Conservation (phyloP, 2,329 filamentous ascomycete species). For the Fusarium oligoseptatum region DNA sequence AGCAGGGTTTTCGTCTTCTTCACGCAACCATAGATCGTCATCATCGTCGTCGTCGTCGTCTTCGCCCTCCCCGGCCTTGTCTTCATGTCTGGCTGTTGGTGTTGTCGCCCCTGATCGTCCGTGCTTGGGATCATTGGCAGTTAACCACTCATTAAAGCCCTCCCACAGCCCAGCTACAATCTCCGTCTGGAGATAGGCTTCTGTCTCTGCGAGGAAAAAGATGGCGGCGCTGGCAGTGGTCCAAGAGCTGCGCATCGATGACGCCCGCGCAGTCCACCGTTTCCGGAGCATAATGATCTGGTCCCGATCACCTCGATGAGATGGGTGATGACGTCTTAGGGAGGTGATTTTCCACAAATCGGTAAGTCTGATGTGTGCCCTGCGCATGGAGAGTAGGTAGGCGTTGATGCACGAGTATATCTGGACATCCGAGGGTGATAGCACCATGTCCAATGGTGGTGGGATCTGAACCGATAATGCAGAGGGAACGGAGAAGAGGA, state of each 20-base stretch:
- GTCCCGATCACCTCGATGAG: slow-evolving; percentile 72
- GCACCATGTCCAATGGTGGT: slow-evolving; percentile 88
- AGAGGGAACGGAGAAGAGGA: slow-evolving; percentile 81
- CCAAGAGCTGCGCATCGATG: slow-evolving; percentile 86
- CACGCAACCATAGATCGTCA: slow-evolving; percentile 48
- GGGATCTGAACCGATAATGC: slow-evolving; percentile 79
- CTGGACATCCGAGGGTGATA: slow-evolving; percentile 80
- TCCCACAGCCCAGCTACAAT: slow-evolving; percentile 86
- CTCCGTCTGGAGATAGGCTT: slow-evolving; percentile 90
- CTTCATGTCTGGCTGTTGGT: slow-evolving; percentile 30
- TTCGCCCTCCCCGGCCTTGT: slow-evolving; percentile 17
- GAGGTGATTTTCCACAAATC: slow-evolving; percentile 88
- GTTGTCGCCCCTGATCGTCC: slow-evolving; percentile 42
- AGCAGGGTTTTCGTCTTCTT: slow-evolving; percentile 20
- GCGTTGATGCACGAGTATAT: slow-evolving; percentile 88
- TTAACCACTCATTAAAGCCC: slow-evolving; percentile 82
- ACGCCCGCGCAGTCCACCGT: slow-evolving; percentile 72
- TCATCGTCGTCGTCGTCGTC: slow-evolving; percentile 34
- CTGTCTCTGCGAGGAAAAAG: slow-evolving; percentile 90
- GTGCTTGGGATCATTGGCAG: slow-evolving; percentile 55
- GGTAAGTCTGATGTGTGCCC: slow-evolving; percentile 86
- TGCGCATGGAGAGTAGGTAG: slow-evolving; percentile 87
- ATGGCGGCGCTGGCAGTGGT: slow-evolving; percentile 88
- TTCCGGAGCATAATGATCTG: slow-evolving; percentile 73
- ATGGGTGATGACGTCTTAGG: slow-evolving; percentile 81